A percentile compares a stretch with the other conserved stretches of the same genome.
These are phyloP conservation scores for Fragilariopsis cylindrus DNA, from an alignment of 108 stramenopile species.

Conservation along the genomic window DNA sequence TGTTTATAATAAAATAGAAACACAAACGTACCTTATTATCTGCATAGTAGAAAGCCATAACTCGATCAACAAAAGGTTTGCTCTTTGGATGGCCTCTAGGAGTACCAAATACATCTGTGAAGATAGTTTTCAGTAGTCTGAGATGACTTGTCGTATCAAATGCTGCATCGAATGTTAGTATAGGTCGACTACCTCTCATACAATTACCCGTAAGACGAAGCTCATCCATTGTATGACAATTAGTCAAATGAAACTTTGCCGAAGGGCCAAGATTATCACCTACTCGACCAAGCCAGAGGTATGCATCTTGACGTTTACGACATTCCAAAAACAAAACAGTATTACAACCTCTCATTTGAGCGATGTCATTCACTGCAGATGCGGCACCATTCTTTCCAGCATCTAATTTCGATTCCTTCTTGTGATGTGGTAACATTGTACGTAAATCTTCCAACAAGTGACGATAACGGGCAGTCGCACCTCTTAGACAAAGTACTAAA, in stretches of 20 bases:
- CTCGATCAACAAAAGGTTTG: conserved; percentile 98
- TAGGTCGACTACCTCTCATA: conserved; percentile 93
- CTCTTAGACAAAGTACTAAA: conserved; percentile 92
- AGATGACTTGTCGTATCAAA: conserved; percentile 75
- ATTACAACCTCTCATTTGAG: conserved; percentile 94
- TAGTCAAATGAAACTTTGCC: conserved; percentile 94
- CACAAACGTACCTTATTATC: conserved; percentile 86
- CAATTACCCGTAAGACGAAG: conserved; percentile 97
- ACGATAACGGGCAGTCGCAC: conserved; percentile 95
- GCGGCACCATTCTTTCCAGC: conserved; percentile 71
- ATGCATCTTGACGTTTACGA: conserved; percentile 95
- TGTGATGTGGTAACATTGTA: conserved; percentile 94
- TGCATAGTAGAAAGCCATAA: conserved; percentile 94
- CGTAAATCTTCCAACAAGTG: conserved; percentile 97
- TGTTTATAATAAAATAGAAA: background rate
- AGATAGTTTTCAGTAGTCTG: conserved; percentile 89
- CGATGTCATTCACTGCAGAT: conserved; percentile 93
- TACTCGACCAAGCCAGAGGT: conserved; percentile 89
- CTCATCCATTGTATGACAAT: conserved; percentile 99
- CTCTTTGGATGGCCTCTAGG: conserved; percentile 98
- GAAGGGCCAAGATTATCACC: conserved; percentile 80
- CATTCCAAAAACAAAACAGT: conserved; percentile 94
- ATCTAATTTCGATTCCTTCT: conserved; percentile 95
- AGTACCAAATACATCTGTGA: conserved; percentile 94
- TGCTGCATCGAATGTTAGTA: conserved; percentile 91